Base-by-base conservation (phyloP, 441 rosid genomes). In the Macaranga tanarius region DNA sequence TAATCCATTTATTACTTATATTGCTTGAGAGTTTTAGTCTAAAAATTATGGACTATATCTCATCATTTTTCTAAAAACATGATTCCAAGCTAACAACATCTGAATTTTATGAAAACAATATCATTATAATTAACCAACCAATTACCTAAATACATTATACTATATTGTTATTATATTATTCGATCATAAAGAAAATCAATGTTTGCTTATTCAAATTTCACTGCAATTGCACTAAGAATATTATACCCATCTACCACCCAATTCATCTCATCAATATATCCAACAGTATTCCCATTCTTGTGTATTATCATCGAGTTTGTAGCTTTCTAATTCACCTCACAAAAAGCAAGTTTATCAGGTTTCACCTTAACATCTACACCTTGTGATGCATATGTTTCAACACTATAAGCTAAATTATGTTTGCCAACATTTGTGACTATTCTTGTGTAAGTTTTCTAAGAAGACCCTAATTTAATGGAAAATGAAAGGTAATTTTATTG, bases 401-500 rank as follows among this genome's bases (percentile, higher is more conserved):
- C 50, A 3, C 10, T 22, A 72, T 84, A 87, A 0, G 56, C 10
- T 1, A 82, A 81, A 0, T 75, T 44, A 17, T 77, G 78, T 19
- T 45, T 55, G 1, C 88, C 84, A 15, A 85, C 85, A 34, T 84
- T 83, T 34, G 84, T 88, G 25, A 84, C 83, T 7, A 83, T 83
- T 71, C 87, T 84, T 0, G 74, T 79, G 76, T 73, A 83, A n/a
- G 77, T 79, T 75, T 77, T 79, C 31, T 81, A 57, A 0, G 61
- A 38, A 2, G 81, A 50, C 10, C 74, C 73, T 40, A 81, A 48
- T 26, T 10, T 20, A 25, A 84, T 65, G 16, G 87, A 82, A 59
- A 86, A 88, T 1, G 91, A 83, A 45, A 88, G 87, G 56, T 87
- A 81, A 59, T 86, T 87, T 16, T 82, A 83, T 51, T 84, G 83